Evolutionary conservation across 257 asterid species (phyloP).

Genomic region (Solanum lycopersicoides): DNA sequence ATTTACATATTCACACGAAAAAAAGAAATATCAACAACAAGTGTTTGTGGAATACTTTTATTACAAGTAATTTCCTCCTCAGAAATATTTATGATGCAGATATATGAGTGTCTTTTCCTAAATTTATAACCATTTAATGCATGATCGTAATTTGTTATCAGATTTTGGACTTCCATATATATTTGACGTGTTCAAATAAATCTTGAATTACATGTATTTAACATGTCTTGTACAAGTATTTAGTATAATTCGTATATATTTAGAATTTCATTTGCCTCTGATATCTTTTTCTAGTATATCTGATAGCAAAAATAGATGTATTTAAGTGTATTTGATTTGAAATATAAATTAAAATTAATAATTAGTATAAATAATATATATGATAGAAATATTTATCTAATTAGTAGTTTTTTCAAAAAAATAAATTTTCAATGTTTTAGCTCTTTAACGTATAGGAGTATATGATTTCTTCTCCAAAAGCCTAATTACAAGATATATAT

Average conservation of each 20-base stretch:
- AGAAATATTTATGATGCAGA: not conserved
- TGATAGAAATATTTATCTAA: not conserved
- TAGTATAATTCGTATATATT: too few relatives aligned
- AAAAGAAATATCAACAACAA: not conserved
- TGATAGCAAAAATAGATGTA: too few relatives aligned
- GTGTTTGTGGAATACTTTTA: not conserved
- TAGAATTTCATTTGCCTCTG: not conserved
- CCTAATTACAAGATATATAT: not conserved
- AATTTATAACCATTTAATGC: not conserved
- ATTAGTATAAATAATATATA: too few relatives aligned
- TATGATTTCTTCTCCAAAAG: not conserved
- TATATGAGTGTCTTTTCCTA: not conserved
- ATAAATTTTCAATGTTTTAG: not conserved
- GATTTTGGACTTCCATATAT: not conserved
- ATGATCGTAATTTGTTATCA: not conserved
- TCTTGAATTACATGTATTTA: too few relatives aligned
- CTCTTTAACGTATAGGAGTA: not conserved
- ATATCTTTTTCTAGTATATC: too few relatives aligned
- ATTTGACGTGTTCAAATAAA: too few relatives aligned
- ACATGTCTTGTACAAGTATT: too few relatives aligned
- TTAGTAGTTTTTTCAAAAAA: too few relatives aligned
- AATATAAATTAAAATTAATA: too few relatives aligned
- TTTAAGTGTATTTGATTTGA: too few relatives aligned
- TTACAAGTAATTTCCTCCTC: not conserved
- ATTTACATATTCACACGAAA: not conserved